Evolutionary conservation across 306 rosid species (phyloP), one percentile per base, ranked within the genome.

Genomic region (Crotalaria pallida): DNA sequence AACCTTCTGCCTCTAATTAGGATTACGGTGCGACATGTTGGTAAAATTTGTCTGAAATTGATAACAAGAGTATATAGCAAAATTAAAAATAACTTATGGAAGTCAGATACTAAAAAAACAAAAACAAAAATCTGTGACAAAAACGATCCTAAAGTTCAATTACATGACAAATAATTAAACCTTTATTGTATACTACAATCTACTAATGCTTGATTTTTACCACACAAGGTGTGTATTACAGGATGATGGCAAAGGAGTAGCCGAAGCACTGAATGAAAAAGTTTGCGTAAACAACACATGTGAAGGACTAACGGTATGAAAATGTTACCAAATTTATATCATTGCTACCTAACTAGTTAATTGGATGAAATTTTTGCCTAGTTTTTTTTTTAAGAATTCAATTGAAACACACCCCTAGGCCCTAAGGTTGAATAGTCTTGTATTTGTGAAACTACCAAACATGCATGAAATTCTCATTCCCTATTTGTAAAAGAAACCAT

Each of bases 241-340:
- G 0, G 96, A 93, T 49, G 96, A 93, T 50, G 10, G 73, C 1
- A 81, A 87, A 80, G 96, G 96, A 61, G 93, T 93, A 1, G 88
- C 80, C 2, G 98, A 93, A 81, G 34, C 97, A 40, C 92, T 93
- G 47, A 92, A 93, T 45, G 98, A 93, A 86, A 71, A 6, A 36
- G 96, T 88, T 60, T 90, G 98, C 26, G 11, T 67, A 22, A 11
- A 43, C 2, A 2, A 3, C 1, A 36, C 65, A 69, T 85, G 89
- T 50, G 72, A 85, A 82, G 89, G 89, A 60, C 80, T 85, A 55
- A 82, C 79, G 6, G 89, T 85, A 82, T 68, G 80, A 3, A 2
- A 59, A 51, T 64, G 7, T 26, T 40, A 17, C 16, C 45, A 51
- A 53, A 47, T 59, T 17, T 45, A 18, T 41, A 41, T 11, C 12